A percentile compares a stretch with the other conserved stretches of the same genome.
phyloP scores from a whole-genome alignment of 306 rosid genomes.

The Citrullus mucosospermus region DNA sequence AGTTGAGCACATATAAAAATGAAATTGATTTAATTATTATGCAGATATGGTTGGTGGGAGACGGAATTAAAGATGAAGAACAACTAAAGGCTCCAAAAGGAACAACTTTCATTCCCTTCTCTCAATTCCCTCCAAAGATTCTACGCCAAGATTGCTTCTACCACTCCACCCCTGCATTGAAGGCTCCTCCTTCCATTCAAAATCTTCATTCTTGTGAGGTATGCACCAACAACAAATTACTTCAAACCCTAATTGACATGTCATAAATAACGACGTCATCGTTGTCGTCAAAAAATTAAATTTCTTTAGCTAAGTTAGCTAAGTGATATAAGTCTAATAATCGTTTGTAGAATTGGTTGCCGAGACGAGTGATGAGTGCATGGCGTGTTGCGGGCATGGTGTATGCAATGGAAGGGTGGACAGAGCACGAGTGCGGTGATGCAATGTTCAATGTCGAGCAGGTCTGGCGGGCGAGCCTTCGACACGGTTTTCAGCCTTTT shows the following conservation, averaged over 20 bases:
- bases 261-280: neutral
- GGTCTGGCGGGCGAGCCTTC: slow-evolving; percentile 54
- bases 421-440: slow-evolving; percentile 45
- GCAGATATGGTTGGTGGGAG: slow-evolving; percentile 71
- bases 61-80: slow-evolving; percentile 30
- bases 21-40: neutral
- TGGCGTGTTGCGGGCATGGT: slow-evolving; percentile 61
- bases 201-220: slow-evolving; percentile 90
- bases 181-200: slow-evolving; percentile 29
- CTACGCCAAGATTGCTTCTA: slow-evolving; percentile 60
- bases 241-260: neutral
- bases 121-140: slow-evolving; percentile 60
- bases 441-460: slow-evolving; percentile 27
- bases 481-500: slow-evolving; percentile 57
- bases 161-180: slow-evolving; percentile 57
- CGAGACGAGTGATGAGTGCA: slow-evolving; percentile 77
- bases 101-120: slow-evolving; percentile 53
- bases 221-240: neutral
- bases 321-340: no score
- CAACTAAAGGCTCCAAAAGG: slow-evolving; percentile 57
- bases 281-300: no score
- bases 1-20: no score
- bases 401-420: slow-evolving; percentile 63
- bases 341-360: slow-evolving; percentile 39
- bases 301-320: neutral